Evolutionary conservation across 1,139 yeast species (phyloP), one percentile per base, ranked within the genome.

Genomic region (Taphrina populina): DNA sequence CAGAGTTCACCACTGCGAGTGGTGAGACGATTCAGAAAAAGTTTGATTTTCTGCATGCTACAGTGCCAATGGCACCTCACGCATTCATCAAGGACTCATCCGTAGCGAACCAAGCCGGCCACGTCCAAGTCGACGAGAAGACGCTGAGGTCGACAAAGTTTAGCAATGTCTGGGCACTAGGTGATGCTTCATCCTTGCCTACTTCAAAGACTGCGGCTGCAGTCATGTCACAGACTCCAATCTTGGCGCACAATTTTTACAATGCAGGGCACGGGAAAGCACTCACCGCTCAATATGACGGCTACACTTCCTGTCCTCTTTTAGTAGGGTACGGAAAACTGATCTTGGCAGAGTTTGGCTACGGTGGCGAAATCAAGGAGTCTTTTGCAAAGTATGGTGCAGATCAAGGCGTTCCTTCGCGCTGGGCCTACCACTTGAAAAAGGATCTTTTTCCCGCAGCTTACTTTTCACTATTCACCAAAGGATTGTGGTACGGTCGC

Each of bases 161-260:
- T 34, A 46, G 35, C 7, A 57, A 57, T 17, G 57, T 57, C 13
- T 57, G 56, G 52, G 37, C 59, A 2, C 24, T 57, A 27, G 59
- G 59, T 4, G 59, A 57, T 34, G 46, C 57, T 20, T 44, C 54
- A 34, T 47, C 56, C 7, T 29, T 57, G 19, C 59, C 59, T 8
- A 57, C 59, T 7, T 41, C 52, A 36, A 57, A 57, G 33, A 57
- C 59, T 5, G 56, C 47, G 11, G 59, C 59, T 2, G 59, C 57
- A n/a, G 41, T 57, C 35, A 52, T 53, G 52, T 44, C 59, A 0
- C 59, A 57, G 41, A 35, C 59, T 7, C 59, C 59, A 5, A 45
- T 57, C 19, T 47, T 57, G 11, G 57, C 47, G 7, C 59, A 57
- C 49, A 57, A 57, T 24, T 36, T 57, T 10, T 52, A 46, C 44